Evolutionary conservation across 1,284 basidiomycete species (phyloP).

Genomic region (Singerocomus rubriflavus): DNA sequence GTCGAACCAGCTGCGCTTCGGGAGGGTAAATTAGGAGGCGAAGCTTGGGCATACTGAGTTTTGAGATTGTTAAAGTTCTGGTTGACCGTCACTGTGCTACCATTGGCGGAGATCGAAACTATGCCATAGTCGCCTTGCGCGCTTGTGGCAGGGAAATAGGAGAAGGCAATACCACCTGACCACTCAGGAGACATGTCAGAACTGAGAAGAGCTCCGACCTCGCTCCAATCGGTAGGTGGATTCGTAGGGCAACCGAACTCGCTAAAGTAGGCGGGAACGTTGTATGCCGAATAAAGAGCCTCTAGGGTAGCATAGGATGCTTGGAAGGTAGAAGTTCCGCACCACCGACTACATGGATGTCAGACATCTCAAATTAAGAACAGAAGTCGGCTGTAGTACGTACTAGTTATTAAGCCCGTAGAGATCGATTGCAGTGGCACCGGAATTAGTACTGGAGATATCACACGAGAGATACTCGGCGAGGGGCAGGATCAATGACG

Average conservation of each 20-base stretch:
- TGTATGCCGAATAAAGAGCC: constrained; percentile 60
- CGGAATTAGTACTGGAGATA: constrained; percentile 48
- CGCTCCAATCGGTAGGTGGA: constrained; percentile 75
- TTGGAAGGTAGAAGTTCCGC: constrained; percentile 63
- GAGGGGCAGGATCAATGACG: constrained; percentile 64
- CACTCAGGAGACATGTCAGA: constrained; percentile 73
- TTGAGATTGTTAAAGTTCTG: constrained; percentile 71
- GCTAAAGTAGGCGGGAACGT: constrained; percentile 85
- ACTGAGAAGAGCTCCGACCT: constrained; percentile 73
- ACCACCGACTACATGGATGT: constrained; percentile 62
- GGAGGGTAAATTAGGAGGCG: constrained; percentile 64
- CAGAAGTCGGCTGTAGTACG: constrained; percentile 25
- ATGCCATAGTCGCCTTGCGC: constrained; percentile 77
- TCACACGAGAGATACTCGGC: constrained; percentile 85
- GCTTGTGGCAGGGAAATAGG: constrained; percentile 75
- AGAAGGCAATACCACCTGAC: constrained; percentile 89
- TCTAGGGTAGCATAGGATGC: constrained; percentile 54
- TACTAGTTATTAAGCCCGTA: constrained; percentile 83
- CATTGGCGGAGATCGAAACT: constrained; percentile 67
- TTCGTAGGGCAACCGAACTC: constrained; percentile 80
- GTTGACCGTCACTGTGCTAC: constrained; percentile 56
- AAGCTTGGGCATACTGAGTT: constrained; percentile 56
- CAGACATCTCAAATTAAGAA: constrained; percentile 10
- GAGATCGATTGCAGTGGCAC: constrained; percentile 71
- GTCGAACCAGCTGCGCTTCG: constrained; percentile 50